Evolutionary conservation across 2,329 filamentous ascomycete genomes (phyloP).

Genomic region (Aspergillus piperis): DNA sequence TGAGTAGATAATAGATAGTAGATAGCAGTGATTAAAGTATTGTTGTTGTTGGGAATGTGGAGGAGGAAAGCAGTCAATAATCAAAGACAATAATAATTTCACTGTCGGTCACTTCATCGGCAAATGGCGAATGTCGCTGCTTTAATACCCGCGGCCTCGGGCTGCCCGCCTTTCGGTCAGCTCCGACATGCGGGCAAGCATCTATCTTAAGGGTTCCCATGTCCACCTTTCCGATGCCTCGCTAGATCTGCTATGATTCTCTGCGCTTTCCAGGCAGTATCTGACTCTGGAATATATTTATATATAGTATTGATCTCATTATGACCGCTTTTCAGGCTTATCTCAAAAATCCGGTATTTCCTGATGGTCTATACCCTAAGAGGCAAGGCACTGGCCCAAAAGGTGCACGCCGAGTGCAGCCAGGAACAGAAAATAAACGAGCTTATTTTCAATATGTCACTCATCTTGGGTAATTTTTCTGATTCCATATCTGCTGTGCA

Average conservation of each 20-base stretch:
- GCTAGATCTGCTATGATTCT: too few species aligned
- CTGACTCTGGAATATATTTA: too few species aligned
- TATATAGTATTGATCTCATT: too few species aligned
- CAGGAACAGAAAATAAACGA: background rate
- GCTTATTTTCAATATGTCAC: background rate
- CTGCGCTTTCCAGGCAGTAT: too few species aligned
- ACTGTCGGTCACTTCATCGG: constrained; percentile 13
- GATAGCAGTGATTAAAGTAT: too few species aligned
- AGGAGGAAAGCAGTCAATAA: background rate
- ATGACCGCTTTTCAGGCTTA: too few species aligned
- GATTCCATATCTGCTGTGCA: background rate
- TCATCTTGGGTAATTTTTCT: background rate
- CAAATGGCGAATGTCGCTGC: constrained; percentile 14
- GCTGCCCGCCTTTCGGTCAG: constrained; percentile 17
- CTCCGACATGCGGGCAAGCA: constrained; percentile 15
- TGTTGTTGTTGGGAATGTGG: background rate
- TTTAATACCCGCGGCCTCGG: constrained; percentile 10
- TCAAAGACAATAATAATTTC: too few species aligned
- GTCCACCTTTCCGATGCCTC: background rate
- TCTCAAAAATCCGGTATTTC: too few species aligned
- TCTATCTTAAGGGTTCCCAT: background rate
- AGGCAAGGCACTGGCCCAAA: background rate
- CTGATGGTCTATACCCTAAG: too few species aligned
- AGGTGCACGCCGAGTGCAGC: background rate
- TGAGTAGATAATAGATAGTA: too few species aligned